These are phyloP conservation scores for Pseudoneurospora amorphoporcata DNA, from an alignment of 495 filamentous ascomycete genomes.

Conservation along the genomic window DNA sequence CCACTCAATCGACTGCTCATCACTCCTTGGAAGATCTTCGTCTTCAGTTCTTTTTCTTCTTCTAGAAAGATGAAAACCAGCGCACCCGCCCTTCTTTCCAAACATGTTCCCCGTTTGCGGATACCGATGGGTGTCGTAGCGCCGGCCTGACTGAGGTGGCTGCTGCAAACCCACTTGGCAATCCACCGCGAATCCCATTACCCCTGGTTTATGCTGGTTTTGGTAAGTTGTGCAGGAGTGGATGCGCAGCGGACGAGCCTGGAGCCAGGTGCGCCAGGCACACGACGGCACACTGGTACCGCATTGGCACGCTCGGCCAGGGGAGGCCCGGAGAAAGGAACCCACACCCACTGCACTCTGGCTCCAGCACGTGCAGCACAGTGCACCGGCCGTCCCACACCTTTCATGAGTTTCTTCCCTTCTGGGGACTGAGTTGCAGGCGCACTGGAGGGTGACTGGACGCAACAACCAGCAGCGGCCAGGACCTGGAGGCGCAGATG, in stretches of 20 bases:
- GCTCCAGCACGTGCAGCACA: neutral
- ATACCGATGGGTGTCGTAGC: neutral
- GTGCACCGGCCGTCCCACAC: neutral
- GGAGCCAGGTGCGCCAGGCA: neutral
- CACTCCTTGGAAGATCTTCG: neutral
- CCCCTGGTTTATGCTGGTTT: neutral
- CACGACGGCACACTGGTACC: neutral
- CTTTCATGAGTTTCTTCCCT: neutral
- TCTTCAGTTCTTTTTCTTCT: neutral
- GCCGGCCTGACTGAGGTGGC: neutral
- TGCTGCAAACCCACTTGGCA: neutral
- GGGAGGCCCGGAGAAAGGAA: neutral
- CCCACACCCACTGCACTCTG: neutral
- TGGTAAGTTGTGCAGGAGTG: neutral
- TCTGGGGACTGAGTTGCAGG: neutral
- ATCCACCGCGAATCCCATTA: neutral
- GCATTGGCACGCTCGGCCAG: neutral
- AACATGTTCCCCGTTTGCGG: neutral
- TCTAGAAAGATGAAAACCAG: neutral
- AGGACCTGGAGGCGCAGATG: conserved; percentile 56
- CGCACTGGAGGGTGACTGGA: neutral
- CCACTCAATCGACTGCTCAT: neutral
- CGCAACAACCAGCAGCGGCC: conserved; percentile 12
- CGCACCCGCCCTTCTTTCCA: neutral
- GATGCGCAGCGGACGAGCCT: neutral